Percentiles rank a stretch among this genome's conserved stretches.
These are phyloP conservation scores for Sonneratia alba DNA, from an alignment of 345 rosid genomes.

Conservation along the genomic window DNA sequence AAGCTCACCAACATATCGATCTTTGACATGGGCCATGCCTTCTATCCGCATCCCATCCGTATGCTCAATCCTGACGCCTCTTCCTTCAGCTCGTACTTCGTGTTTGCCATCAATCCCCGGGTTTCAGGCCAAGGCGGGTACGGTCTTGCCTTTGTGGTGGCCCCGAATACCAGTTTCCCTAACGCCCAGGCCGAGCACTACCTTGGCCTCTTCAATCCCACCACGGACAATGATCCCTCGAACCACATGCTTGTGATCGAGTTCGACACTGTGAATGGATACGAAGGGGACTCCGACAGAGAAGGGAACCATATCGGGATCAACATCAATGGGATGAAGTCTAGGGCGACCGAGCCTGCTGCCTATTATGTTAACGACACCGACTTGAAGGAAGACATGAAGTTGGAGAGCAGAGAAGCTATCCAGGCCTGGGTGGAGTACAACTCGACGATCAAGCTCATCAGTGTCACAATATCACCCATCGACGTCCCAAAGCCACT, in stretches of 20 bases:
- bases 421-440: conserved; percentile 61
- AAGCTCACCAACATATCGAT: conserved; percentile 36
- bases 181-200: conserved; percentile 23
- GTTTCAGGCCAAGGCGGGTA: conserved; percentile 32
- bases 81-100: conserved; percentile 44
- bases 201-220: conserved; percentile 40
- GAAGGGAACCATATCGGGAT: conserved; percentile 44
- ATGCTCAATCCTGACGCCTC: conserved; percentile 17
- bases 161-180: conserved; percentile 29
- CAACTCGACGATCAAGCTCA: conserved; percentile 18
- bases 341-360: conserved; percentile 9
- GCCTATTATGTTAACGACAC: conserved; percentile 8
- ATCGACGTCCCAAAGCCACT: conserved; percentile 16
- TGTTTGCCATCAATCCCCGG: conserved; percentile 32
- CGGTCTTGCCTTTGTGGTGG: conserved; percentile 44
- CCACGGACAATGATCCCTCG: neutral
- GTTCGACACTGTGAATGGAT: conserved; percentile 48
- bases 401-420: conserved; percentile 32
- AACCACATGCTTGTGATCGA: conserved; percentile 48
- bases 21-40: conserved; percentile 37
- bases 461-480: conserved; percentile 46
- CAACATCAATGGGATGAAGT: conserved; percentile 39
- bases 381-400: conserved; percentile 10
- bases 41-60: conserved; percentile 21
- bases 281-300: conserved; percentile 9